phyloP scores from a whole-genome alignment of 1,284 basidiomycete genomes.

The Entoloma clypeatum region DNA sequence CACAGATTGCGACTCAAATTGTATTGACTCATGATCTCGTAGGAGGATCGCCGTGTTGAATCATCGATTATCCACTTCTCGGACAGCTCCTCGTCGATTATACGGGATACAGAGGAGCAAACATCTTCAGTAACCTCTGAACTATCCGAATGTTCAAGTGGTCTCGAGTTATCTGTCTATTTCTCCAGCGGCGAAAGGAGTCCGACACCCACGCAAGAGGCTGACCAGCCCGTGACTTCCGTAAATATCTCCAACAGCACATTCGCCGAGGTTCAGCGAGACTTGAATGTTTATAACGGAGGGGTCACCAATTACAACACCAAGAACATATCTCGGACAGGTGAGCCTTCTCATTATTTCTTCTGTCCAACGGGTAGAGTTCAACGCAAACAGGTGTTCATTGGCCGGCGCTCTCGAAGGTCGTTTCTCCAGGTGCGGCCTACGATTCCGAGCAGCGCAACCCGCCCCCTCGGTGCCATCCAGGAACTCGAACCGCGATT shows the following conservation, averaged over 20 bases:
- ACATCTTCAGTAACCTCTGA: too few species aligned
- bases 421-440: background rate
- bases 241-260: constrained; percentile 1
- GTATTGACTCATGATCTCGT: too few species aligned
- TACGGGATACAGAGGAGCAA: too few species aligned
- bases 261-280: background rate
- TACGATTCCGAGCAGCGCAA: constrained; percentile 1
- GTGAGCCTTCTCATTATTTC: background rate
- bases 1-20: too few species aligned
- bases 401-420: background rate
- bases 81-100: too few species aligned
- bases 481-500: background rate
- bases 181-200: too few species aligned
- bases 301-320: background rate
- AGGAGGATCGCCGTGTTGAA: too few species aligned
- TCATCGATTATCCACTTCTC: too few species aligned
- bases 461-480: constrained; percentile 5
- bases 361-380: background rate
- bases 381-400: background rate
- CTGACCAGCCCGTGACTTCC: too few species aligned
- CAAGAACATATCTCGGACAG: background rate
- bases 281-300: background rate
- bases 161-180: too few species aligned
- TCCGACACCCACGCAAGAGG: too few species aligned
- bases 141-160: too few species aligned